Percentiles rank a stretch among this genome's conserved stretches.
These are phyloP conservation scores for Alternaria sp. DNA, from an alignment of 2,329 filamentous ascomycete species.

Conservation along the genomic window DNA sequence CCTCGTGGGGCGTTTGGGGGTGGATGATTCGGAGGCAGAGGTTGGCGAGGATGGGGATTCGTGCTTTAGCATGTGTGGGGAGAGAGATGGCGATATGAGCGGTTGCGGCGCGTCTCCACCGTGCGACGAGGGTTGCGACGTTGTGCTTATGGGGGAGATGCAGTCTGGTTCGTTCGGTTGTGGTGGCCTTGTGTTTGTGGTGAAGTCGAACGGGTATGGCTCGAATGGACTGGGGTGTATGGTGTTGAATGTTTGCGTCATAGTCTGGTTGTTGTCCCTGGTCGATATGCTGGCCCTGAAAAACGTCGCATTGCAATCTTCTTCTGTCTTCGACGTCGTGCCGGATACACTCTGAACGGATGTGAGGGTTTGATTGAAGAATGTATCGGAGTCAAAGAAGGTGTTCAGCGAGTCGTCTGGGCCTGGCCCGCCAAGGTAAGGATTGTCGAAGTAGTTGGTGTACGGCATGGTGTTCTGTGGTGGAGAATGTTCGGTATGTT, in stretches of 20 bases:
- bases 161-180: slow-evolving; percentile 21
- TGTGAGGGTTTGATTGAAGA: slow-evolving; percentile 35
- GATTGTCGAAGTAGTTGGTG: slow-evolving; percentile 26
- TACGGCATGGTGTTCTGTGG: slow-evolving; percentile 14
- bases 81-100: slow-evolving; percentile 32
- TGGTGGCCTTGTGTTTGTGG: slow-evolving; percentile 23
- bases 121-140: slow-evolving; percentile 43
- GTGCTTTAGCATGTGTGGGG: slow-evolving; percentile 38
- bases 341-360: slow-evolving; percentile 26
- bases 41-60: slow-evolving; percentile 32
- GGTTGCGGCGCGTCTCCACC: slow-evolving; percentile 37
- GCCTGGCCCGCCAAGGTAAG: slow-evolving; percentile 28
- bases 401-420: slow-evolving; percentile 34
- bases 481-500: slow-evolving; percentile 36
- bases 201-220: slow-evolving; percentile 23
- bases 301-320: slow-evolving; percentile 21
- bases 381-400: slow-evolving; percentile 37
- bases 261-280: slow-evolving; percentile 17
- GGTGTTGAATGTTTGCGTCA: slow-evolving; percentile 23
- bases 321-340: slow-evolving; percentile 23
- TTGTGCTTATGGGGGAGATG: slow-evolving; percentile 24
- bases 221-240: slow-evolving; percentile 29
- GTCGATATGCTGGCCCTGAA: slow-evolving; percentile 20
- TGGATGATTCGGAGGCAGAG: slow-evolving; percentile 25
- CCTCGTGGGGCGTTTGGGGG: slow-evolving; percentile 34